Evolutionary conservation across 768 basidiomycete species (phyloP), one percentile per base, ranked within the genome.

Genomic region (Psilocybe cubensis): DNA sequence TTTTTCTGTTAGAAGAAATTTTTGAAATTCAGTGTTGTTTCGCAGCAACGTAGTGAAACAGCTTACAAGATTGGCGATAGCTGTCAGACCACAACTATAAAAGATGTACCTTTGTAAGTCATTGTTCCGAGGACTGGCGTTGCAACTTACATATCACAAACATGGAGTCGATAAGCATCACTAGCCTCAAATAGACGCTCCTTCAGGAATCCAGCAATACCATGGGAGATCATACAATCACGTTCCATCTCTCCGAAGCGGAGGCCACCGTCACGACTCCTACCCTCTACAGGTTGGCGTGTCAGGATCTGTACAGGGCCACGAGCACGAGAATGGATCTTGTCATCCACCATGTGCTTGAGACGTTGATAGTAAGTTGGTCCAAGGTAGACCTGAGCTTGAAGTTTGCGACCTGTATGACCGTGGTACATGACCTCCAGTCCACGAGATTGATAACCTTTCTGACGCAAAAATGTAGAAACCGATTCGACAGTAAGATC

Each of bases 181-280:
- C 91, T 92, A 27, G 92, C 94, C 70, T 95, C 93, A 65, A 95
- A 95, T 71, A 98, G 79, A 56, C 97, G 89, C 77, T 98, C 97
- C 76, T 98, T 98, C 74, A 98, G 74, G 86, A 98, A 98, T 1
- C 86, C 94, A 44, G 97, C 96, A 62, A 98, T 95, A 70, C 97
- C 97, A 78, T 99, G 97, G 21, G 97, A 97, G 59, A 99, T 96
- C 97, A 99, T 99, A 72, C 97, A 98, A 84, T 98, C 96, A 72
- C 94, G 92, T 71, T 99, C 97, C 97, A 99, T 99, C 83, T 99
- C 97, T 81, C 97, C 97, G 81, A 99, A 99, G 68, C 97, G 94
- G 61, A 99, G 77, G 73, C 97, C 97, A 80, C 97, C 97, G 69
- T 98, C 97, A 76, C 97, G 85, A 84, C 92, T 94, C 74, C 97